phyloP scores from a whole-genome alignment of 192 early-diverging fungal genomes.

The Spizellomyces sp. region DNA sequence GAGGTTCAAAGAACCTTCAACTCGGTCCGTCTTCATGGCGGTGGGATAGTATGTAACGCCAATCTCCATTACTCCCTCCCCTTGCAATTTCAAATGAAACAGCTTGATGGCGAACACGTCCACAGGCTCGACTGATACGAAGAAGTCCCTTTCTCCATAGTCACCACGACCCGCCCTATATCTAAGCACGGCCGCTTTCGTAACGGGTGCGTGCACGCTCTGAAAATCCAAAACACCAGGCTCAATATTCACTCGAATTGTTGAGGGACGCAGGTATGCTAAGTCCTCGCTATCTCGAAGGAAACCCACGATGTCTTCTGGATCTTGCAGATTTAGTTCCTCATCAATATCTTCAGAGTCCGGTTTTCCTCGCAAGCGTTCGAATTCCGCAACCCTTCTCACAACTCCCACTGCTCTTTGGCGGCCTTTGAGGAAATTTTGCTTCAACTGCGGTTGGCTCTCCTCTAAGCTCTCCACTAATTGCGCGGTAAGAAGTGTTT shows the following conservation, averaged over 20 bases:
- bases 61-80: conserved; percentile 57
- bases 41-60: conserved; percentile 52
- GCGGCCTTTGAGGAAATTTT: conserved; percentile 31
- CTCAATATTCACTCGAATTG: conserved; percentile 51
- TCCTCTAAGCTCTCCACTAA: conserved; percentile 41
- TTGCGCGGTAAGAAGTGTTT: conserved; percentile 35
- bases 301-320: conserved; percentile 53
- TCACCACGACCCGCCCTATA: conserved; percentile 61
- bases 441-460: conserved; percentile 41
- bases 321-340: conserved; percentile 39
- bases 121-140: conserved; percentile 53
- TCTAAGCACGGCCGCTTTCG: conserved; percentile 49
- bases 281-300: conserved; percentile 53
- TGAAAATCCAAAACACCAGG: conserved; percentile 52
- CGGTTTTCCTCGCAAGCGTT: conserved; percentile 4
- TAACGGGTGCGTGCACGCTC: conserved; percentile 50
- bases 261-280: conserved; percentile 42
- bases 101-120: conserved; percentile 53
- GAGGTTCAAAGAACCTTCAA: conserved; percentile 52
- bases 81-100: conserved; percentile 56
- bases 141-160: conserved; percentile 57
- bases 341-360: conserved; percentile 27
- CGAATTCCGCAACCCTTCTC: conserved; percentile 39
- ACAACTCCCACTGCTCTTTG: conserved; percentile 36
- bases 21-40: conserved; percentile 44